Percentiles rank a stretch among this genome's conserved stretches.
These are phyloP conservation scores for Kokia cookei DNA, from an alignment of 441 rosid genomes.

Conservation along the genomic window DNA sequence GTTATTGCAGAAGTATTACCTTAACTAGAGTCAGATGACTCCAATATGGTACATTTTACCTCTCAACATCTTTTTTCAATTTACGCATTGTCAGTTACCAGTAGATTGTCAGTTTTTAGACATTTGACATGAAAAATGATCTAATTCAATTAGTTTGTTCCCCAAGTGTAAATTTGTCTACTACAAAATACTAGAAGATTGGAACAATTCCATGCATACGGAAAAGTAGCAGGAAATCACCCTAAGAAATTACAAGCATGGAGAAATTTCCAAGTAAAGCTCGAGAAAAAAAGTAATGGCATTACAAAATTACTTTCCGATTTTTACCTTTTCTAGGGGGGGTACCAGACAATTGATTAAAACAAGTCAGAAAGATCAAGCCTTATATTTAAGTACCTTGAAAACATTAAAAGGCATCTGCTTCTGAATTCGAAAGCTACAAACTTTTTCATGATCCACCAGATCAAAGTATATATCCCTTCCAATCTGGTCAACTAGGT, in stretches of 20 bases:
- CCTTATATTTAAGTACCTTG: constrained; percentile 36
- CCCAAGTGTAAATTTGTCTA: neutral
- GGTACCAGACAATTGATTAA: neutral
- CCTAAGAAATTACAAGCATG: neutral
- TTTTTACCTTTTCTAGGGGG: neutral
- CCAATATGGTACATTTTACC: neutral
- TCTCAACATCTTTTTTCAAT: neutral
- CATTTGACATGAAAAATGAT: neutral
- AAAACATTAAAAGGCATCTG: constrained; percentile 52
- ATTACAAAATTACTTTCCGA: neutral
- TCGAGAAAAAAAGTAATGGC: neutral
- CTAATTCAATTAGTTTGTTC: neutral
- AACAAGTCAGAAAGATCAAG: neutral
- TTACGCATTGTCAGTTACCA: constrained; percentile 20
- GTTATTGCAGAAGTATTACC: neutral
- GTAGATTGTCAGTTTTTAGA: neutral
- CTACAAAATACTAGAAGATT: neutral
- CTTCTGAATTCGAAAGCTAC: constrained; percentile 67
- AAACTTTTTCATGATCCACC: constrained; percentile 78
- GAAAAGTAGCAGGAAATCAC: neutral
- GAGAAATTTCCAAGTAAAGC: neutral
- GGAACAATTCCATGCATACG: neutral
- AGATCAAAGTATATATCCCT: constrained; percentile 71
- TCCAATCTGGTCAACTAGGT: constrained; percentile 51
- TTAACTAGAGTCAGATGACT: neutral